Evolutionary conservation across 257 asterid species (phyloP), one percentile per base, ranked within the genome.

Genomic region (Rehmannia glutinosa): DNA sequence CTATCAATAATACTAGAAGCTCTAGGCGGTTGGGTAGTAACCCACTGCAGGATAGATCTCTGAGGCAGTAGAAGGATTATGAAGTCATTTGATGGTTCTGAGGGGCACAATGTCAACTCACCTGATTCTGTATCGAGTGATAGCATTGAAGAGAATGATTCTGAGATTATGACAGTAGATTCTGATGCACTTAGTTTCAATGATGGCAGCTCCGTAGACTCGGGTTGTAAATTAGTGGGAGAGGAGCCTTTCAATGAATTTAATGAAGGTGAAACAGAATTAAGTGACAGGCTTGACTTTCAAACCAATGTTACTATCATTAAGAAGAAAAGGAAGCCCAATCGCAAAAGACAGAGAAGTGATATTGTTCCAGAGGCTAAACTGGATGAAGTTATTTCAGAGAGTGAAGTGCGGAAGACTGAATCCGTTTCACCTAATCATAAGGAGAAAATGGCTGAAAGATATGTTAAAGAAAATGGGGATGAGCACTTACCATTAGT

Each of bases 401-500:
- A 80, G 66, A 64, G 74, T 70, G 85, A 80, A 51, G 28, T 59
- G 51, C 57, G 35, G 20, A 87, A 80, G 69, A 58, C 61, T 64
- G 83, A 62, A 36, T 73, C 63, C 47, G 64, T 57, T 56, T 69
- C 78, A 43, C 82, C 76, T 19, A 46, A 74, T 65, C 73, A 77
- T 68, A 72, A 50, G 38, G 87, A 80, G 53, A 73, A 72, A 64
- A 36, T 64, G 10, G 58, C 69, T 30, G 84, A 76, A 38, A 80
- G 56, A 54, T 50, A 32, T 64, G 66, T 68, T 24, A 90, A 81
- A 69, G 96, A 88, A 72, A 82, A 84, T 66, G 97, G 97, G 62
- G 98, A 93, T 72, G 95, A 85, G 76, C 97, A 93, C 76, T 75
- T 93, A 50, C 98, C 98, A 16, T 75, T 90, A 73, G 80, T 85